Percentiles rank a stretch among this genome's conserved stretches.
phyloP scores from a whole-genome alignment of 768 basidiomycete species.

The Trametes sanguinea region DNA sequence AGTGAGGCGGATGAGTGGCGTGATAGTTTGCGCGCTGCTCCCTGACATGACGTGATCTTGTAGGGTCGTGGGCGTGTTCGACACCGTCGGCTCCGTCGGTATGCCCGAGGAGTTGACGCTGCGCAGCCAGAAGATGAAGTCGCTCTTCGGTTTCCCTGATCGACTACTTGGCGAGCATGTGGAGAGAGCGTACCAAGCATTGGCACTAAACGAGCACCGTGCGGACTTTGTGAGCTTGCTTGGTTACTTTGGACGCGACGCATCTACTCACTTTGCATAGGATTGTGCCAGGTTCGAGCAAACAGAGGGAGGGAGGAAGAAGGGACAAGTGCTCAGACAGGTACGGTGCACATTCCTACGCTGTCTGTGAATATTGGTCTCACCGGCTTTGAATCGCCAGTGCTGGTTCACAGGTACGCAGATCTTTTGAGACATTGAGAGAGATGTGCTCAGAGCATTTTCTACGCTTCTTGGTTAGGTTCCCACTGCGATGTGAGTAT shows the following conservation, averaged over 20 bases:
- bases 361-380: neutral
- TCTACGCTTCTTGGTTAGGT: neutral
- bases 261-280: constrained; percentile 35
- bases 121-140: constrained; percentile 44
- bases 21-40: neutral
- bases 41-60: neutral
- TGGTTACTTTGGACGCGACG: neutral
- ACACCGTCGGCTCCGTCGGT: constrained; percentile 75
- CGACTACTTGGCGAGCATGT: constrained; percentile 61
- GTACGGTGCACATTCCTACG: constrained; percentile 33
- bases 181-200: constrained; percentile 64
- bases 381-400: constrained; percentile 32
- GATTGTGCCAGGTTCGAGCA: constrained; percentile 66
- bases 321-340: constrained; percentile 64
- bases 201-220: constrained; percentile 68
- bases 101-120: constrained; percentile 65
- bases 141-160: constrained; percentile 69
- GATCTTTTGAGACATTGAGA: too few relatives aligned
- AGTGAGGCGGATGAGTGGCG: constrained; percentile 42
- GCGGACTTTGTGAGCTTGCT: constrained; percentile 60
- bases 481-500: constrained; percentile 36
- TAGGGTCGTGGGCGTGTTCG: constrained; percentile 76
- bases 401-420: constrained; percentile 69
- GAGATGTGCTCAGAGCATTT: too few relatives aligned
- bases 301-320: constrained; percentile 49